A percentile compares a stretch with the other conserved stretches of the same genome.
These are phyloP conservation scores for Fraxinus cuspidata DNA, from an alignment of 257 asterid species.

Conservation along the genomic window DNA sequence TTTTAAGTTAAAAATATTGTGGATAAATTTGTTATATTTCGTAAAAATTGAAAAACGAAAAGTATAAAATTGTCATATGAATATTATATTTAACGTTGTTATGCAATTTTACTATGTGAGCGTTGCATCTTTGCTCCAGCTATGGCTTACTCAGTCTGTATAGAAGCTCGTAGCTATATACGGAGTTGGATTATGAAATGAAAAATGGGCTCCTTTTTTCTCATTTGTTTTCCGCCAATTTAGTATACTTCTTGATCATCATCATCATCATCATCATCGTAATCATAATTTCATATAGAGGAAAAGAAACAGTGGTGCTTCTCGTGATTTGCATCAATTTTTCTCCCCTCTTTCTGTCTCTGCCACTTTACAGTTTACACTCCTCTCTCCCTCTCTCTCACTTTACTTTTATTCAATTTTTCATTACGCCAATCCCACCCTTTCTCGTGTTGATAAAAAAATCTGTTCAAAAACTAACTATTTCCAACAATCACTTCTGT, in stretches of 20 bases:
- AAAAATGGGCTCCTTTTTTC: neutral
- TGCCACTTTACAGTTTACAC: constrained; percentile 19
- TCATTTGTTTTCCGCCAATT: constrained; percentile 38
- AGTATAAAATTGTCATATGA: no score
- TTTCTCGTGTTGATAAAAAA: constrained; percentile 36
- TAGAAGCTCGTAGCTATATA: neutral
- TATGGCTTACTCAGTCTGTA: no score
- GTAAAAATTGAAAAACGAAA: no score
- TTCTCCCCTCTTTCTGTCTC: constrained; percentile 16
- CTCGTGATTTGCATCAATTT: constrained; percentile 50
- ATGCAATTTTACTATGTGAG: no score
- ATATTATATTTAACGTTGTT: no score
- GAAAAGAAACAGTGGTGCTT: constrained; percentile 29
- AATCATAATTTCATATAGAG: constrained; percentile 8
- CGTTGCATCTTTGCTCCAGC: no score
- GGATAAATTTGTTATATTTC: no score
- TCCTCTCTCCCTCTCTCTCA: constrained; percentile 33
- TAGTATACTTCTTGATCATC: constrained; percentile 31
- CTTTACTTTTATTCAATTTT: constrained; percentile 28
- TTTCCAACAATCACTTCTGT: constrained; percentile 2
- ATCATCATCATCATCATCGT: constrained; percentile 35
- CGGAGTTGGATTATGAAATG: constrained; percentile 7
- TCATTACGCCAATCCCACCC: constrained; percentile 28
- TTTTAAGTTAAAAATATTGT: no score
- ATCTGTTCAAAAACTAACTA: constrained; percentile 16